phyloP scores from a whole-genome alignment of 148 eudicot species.

The Fallopia convolvulus region DNA sequence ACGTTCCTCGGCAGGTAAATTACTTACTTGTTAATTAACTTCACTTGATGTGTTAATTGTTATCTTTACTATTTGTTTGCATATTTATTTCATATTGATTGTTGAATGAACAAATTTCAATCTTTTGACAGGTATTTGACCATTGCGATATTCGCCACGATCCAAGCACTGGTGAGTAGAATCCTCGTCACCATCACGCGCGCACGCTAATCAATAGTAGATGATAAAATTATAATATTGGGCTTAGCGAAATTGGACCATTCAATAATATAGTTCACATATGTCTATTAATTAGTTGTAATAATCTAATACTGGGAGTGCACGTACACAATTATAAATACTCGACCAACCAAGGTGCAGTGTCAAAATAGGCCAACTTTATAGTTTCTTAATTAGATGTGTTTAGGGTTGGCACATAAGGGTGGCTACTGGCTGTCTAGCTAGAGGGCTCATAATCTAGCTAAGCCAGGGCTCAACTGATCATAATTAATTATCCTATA shows the following conservation, averaged over 20 bases:
- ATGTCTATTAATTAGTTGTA: too few relatives aligned
- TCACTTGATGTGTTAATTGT: neutral
- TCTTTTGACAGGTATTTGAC: conserved; percentile 54
- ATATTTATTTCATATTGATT: neutral
- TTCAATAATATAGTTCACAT: too few relatives aligned
- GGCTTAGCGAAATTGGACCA: too few relatives aligned
- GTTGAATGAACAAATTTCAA: neutral
- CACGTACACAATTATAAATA: too few relatives aligned
- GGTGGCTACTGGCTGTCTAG: neutral
- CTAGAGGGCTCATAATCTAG: neutral
- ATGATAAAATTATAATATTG: neutral
- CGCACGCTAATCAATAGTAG: neutral
- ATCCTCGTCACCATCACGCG: neutral
- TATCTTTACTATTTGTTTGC: neutral
- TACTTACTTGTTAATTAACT: neutral
- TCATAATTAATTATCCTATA: neutral
- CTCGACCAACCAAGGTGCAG: neutral
- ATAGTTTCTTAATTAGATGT: neutral
- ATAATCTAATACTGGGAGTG: too few relatives aligned
- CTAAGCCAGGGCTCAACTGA: neutral
- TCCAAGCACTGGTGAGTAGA: conserved; percentile 66
- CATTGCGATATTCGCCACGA: conserved; percentile 66
- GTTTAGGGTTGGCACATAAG: neutral
- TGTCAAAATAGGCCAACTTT: neutral
- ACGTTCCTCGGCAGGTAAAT: conserved; percentile 73